Evolutionary conservation across 768 basidiomycete genomes (phyloP).

Genomic region (Terana coerulea): DNA sequence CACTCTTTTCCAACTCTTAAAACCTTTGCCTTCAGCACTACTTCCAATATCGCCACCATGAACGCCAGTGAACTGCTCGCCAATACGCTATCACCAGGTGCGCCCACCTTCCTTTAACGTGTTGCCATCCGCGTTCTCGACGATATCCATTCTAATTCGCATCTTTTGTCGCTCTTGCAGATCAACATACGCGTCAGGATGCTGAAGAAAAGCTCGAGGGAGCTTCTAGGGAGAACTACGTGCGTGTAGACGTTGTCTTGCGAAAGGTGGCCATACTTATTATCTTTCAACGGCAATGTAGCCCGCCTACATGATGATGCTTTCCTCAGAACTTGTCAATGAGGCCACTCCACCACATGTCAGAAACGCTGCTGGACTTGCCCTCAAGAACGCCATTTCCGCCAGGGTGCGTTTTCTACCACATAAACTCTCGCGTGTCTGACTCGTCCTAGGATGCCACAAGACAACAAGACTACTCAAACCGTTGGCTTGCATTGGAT

Average conservation of each 20-base stretch:
- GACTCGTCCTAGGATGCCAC: slow-evolving; percentile 67
- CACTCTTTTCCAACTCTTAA: slow-evolving; percentile 11
- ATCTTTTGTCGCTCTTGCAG: slow-evolving; percentile 37
- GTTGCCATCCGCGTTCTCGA: slow-evolving; percentile 20
- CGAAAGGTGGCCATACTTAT: slow-evolving; percentile 6
- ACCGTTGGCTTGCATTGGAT: slow-evolving; percentile 79
- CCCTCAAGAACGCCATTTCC: slow-evolving; percentile 91
- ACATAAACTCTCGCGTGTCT: no score
- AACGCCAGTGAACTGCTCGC: slow-evolving; percentile 88
- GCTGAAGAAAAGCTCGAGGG: slow-evolving; percentile 87
- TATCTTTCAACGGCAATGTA: slow-evolving; percentile 27
- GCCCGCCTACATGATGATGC: slow-evolving; percentile 92
- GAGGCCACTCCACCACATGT: slow-evolving; percentile 68
- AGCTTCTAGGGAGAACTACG: slow-evolving; percentile 86
- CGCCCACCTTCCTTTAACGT: slow-evolving; percentile 35
- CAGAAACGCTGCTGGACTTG: slow-evolving; percentile 93
- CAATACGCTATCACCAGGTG: slow-evolving; percentile 89
- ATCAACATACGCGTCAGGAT: slow-evolving; percentile 86
- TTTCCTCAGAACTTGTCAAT: slow-evolving; percentile 80
- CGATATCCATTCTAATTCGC: slow-evolving; percentile 18
- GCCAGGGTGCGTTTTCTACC: slow-evolving; percentile 65
- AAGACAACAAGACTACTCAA: slow-evolving; percentile 72
- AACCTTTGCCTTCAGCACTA: slow-evolving; percentile 16
- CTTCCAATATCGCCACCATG: slow-evolving; percentile 48
- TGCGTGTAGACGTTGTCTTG: slow-evolving; percentile 30